These are phyloP conservation scores for Aspergillus amoenus DNA, from an alignment of 2,329 filamentous ascomycete species.

Conservation along the genomic window DNA sequence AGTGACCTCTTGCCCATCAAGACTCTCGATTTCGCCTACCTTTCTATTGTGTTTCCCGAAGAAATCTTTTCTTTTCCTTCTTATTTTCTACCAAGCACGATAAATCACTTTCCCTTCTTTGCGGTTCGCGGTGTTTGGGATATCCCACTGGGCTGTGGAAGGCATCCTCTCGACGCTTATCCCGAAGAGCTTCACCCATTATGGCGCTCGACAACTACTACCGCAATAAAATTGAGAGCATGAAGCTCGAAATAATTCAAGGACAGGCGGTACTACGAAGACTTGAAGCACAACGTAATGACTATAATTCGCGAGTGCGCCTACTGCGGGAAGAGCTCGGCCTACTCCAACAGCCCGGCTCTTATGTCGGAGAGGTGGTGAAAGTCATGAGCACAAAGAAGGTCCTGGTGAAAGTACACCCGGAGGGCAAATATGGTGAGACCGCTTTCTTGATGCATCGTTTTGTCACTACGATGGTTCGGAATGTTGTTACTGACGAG, in stretches of 20 bases:
- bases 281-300: slow-evolving; percentile 95
- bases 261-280: slow-evolving; percentile 92
- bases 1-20: background rate
- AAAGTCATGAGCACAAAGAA: slow-evolving; percentile 99
- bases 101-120: background rate
- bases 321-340: slow-evolving; percentile 93
- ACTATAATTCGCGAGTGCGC: slow-evolving; percentile 97
- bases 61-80: background rate
- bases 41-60: background rate
- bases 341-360: slow-evolving; percentile 92
- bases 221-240: slow-evolving; percentile 99
- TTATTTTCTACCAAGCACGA: background rate
- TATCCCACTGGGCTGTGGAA: background rate
- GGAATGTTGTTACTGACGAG: slow-evolving; percentile 7
- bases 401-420: slow-evolving; percentile 97
- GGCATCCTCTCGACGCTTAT: slow-evolving; percentile 9
- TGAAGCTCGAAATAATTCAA: slow-evolving; percentile 99
- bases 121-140: background rate
- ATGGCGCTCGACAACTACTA: slow-evolving; percentile 99
- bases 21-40: background rate
- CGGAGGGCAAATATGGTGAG: slow-evolving; percentile 94
- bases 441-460: background rate
- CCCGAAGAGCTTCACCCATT: slow-evolving; percentile 38
- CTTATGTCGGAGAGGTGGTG: slow-evolving; percentile 98
- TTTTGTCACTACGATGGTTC: background rate